Conservation (phyloP, 2,329 filamentous ascomycete genomes). For the Metarhizium humberi region DNA sequence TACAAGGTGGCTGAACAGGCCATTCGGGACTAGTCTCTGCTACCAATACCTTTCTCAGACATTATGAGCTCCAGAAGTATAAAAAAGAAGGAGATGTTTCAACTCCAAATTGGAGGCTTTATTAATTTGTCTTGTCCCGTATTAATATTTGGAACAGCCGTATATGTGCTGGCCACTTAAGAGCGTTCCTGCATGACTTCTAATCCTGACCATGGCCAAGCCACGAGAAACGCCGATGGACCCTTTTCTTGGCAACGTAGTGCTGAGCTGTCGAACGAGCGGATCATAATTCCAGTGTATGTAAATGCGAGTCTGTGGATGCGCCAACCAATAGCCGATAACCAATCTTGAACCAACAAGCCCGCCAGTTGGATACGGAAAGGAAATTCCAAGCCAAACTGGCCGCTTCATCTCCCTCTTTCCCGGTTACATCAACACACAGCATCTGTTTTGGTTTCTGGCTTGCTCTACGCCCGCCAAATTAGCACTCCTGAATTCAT, state of each 20-base stretch:
- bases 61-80: background rate
- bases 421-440: slow-evolving; percentile 51
- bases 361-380: background rate
- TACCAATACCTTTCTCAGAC: background rate
- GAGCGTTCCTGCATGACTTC: background rate
- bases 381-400: background rate
- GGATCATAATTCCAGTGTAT: background rate
- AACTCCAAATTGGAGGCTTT: background rate
- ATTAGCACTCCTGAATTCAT: background rate
- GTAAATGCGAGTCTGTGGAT: background rate
- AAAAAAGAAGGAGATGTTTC: background rate
- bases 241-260: background rate
- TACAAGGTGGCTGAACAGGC: background rate
- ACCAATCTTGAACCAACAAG: background rate
- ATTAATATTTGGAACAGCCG: background rate
- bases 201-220: background rate
- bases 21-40: background rate
- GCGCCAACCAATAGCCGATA: background rate
- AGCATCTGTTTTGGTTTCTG: slow-evolving; percentile 76
- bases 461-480: slow-evolving; percentile 44
- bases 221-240: background rate
- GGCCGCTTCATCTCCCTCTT: background rate
- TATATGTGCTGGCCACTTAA: background rate
- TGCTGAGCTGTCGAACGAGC: background rate
- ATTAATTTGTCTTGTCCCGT: background rate